phyloP scores from a whole-genome alignment of 441 rosid genomes.

The Croton laevigatus region DNA sequence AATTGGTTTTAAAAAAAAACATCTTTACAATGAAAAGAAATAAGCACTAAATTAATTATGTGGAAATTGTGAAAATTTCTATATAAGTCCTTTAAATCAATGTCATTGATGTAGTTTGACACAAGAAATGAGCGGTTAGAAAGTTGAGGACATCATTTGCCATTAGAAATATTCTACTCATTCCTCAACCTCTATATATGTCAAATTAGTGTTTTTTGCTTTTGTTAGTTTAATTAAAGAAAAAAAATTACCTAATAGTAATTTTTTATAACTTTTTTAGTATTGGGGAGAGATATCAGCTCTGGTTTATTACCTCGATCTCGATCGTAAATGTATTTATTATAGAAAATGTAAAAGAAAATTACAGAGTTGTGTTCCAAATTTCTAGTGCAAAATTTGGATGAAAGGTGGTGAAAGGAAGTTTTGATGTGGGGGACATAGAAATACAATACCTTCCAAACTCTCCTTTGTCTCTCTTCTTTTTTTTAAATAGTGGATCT shows the following conservation, averaged over 20 bases:
- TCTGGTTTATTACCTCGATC: too few species aligned
- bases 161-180: conserved; percentile 1
- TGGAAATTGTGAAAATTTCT: neutral
- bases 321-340: too few species aligned
- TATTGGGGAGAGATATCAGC: too few species aligned
- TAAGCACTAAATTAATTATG: neutral
- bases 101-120: conserved; percentile 11
- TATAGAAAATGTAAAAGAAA: too few species aligned
- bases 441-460: conserved; percentile 31
- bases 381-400: neutral
- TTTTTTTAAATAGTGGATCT: conserved; percentile 16
- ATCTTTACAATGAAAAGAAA: too few species aligned
- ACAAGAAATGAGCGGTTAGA: neutral
- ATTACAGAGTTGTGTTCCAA: too few species aligned
- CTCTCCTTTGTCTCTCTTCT: conserved; percentile 16
- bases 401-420: neutral
- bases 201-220: too few species aligned
- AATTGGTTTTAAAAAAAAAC: too few species aligned
- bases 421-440: conserved; percentile 30
- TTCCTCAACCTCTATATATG: neutral
- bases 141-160: conserved; percentile 10
- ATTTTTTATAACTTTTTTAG: too few species aligned
- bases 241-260: too few species aligned
- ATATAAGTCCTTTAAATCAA: neutral
- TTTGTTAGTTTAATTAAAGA: too few species aligned